Evolutionary conservation across 1,284 basidiomycete genomes (phyloP), one percentile per base, ranked within the genome.

Genomic region (Coriolopsis trogii): DNA sequence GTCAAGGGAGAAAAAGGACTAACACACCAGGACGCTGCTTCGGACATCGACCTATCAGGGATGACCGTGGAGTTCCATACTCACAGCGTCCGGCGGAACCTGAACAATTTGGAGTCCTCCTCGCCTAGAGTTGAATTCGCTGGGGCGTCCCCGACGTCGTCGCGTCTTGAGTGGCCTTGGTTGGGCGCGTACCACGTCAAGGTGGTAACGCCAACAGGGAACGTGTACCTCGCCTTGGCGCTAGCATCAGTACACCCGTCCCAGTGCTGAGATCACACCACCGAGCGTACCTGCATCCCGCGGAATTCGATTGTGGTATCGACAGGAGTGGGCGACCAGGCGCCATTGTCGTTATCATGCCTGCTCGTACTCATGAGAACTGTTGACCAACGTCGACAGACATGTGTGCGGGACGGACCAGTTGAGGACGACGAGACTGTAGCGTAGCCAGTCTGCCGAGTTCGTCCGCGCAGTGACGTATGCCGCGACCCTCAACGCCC

Each of bases 341-440:
- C 67, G 5, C 74, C 73, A 30, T 72, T 70, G 6, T 65, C 64
- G 37, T 70, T 73, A 56, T 87, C 84, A 50, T 82, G 67, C 82
- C 80, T 70, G 24, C 16, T 29, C n/a, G 28, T 25, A 15, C 6
- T 16, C 13, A 20, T 10, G 20, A 34, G 2, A 6, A n/a, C 12
- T 23, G n/a, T 30, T 29, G 3, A 9, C 3, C 6, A 13, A 5
- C 16, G n/a, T n/a, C n/a, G n/a, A 13, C 16, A 46, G 4, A 18
- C 33, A 23, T 10, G 20, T 7, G 7, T 3, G 33, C 3, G n/a
- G n/a, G 13, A 53, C 68, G 5, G 46, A 71, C 70, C 71, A 72
- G 65, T 89, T 88, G 48, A 89, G 60, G 1, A 88, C 87, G 16
- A 88, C 85, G 36, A 89, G 65, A 3, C 82, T 83, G 64, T 87